A percentile compares a stretch with the other conserved stretches of the same genome.
These are phyloP conservation scores for Kodamaea kaohsiungensis DNA, from an alignment of 805 yeast species.

Conservation along the genomic window DNA sequence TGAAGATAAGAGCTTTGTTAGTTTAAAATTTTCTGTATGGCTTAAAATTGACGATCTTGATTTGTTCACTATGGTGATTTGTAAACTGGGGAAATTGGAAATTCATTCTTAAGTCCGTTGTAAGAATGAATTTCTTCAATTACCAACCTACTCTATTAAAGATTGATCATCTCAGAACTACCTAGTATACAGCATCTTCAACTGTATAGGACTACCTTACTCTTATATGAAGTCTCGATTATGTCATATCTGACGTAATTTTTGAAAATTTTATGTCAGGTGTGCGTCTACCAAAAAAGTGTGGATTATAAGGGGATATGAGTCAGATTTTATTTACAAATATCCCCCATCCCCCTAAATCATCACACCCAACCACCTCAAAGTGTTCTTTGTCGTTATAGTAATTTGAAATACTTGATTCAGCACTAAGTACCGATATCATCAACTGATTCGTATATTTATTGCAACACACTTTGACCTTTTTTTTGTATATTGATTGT, in stretches of 20 bases:
- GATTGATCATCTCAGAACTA: too few species aligned
- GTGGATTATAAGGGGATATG: conserved; percentile 1
- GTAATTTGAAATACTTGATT: conserved; percentile 1
- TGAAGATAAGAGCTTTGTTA: neutral
- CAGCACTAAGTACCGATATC: neutral
- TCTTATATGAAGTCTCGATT: neutral
- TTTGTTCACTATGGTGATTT: neutral
- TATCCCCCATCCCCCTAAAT: neutral
- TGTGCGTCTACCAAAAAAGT: neutral
- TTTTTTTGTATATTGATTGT: neutral
- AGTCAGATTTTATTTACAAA: neutral
- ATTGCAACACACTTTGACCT: conserved; percentile 1
- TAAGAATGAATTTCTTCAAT: too few species aligned
- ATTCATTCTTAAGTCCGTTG: too few species aligned
- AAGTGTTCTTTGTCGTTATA: conserved; percentile 1
- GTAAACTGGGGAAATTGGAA: neutral
- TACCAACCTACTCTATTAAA: too few species aligned
- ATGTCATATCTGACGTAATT: neutral
- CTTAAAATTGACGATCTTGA: neutral
- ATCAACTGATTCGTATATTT: conserved; percentile 2
- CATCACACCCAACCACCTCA: neutral
- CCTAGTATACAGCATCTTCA: too few species aligned
- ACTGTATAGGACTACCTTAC: too few species aligned
- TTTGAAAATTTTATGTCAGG: neutral
- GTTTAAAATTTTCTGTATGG: neutral